A percentile compares a stretch with the other conserved stretches of the same genome.
Evolutionary conservation across 1,139 yeast genomes (phyloP).

Genomic region (Scheffersomyces quercinus): DNA sequence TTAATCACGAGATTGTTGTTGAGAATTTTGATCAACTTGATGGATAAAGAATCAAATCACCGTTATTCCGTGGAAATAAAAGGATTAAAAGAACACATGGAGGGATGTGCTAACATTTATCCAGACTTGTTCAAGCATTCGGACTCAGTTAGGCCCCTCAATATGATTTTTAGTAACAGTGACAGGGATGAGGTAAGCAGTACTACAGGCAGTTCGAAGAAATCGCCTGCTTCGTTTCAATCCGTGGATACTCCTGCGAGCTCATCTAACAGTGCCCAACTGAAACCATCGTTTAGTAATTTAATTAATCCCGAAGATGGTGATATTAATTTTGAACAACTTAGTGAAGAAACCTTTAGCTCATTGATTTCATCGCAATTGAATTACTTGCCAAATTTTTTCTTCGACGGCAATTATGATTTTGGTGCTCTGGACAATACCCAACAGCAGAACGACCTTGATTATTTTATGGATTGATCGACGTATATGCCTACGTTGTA

Average conservation of each 20-base stretch:
- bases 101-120: constrained; percentile 14
- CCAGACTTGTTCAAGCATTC: constrained; percentile 20
- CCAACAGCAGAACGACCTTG: background rate
- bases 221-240: background rate
- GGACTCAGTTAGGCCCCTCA: background rate
- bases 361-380: constrained; percentile 14
- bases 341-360: constrained; percentile 12
- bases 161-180: background rate
- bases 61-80: constrained; percentile 13
- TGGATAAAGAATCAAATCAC: constrained; percentile 10
- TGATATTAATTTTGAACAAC: constrained; percentile 3
- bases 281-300: background rate
- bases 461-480: background rate
- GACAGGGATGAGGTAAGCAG: background rate
- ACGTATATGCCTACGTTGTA: background rate
- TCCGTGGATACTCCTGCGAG: background rate
- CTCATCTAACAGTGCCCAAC: background rate
- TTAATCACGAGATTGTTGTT: constrained; percentile 19
- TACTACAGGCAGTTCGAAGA: background rate
- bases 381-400: constrained; percentile 13
- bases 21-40: constrained; percentile 16
- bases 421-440: background rate
- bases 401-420: constrained; percentile 5
- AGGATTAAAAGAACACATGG: constrained; percentile 19
- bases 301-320: constrained; percentile 1